Percentiles rank a stretch among this genome's conserved stretches.
Conservation (phyloP, 2,329 filamentous ascomycete species). For the Acrodontium crateriforme region DNA sequence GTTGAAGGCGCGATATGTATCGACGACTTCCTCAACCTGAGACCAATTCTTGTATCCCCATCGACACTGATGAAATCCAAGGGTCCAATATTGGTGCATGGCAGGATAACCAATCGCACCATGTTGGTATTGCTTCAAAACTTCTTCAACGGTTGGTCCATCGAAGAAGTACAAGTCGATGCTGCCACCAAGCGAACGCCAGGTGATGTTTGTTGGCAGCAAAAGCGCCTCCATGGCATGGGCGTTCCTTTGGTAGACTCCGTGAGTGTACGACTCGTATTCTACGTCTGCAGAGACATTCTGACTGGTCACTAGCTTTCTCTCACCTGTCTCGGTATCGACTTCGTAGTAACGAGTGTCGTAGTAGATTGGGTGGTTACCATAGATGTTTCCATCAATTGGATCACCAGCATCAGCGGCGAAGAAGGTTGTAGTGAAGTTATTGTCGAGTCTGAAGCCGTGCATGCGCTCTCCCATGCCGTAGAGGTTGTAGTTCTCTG, state of each 20-base stretch:
- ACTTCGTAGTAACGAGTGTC: conserved; percentile 63
- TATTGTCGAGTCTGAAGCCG: conserved; percentile 56
- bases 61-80: conserved; percentile 13
- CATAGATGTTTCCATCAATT: conserved; percentile 57
- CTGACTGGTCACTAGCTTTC: conserved; percentile 40
- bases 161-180: conserved; percentile 71
- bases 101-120: conserved; percentile 56
- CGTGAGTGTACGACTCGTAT: conserved; percentile 58
- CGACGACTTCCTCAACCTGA: conserved; percentile 42
- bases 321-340: conserved; percentile 28
- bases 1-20: conserved; percentile 37
- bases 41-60: conserved; percentile 35
- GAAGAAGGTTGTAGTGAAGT: conserved; percentile 55
- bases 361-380: conserved; percentile 63
- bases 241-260: conserved; percentile 62
- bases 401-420: conserved; percentile 55
- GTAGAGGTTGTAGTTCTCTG: conserved; percentile 61
- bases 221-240: conserved; percentile 64
- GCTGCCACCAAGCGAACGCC: conserved; percentile 60
- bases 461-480: conserved; percentile 63
- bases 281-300: conserved; percentile 37
- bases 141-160: conserved; percentile 53
- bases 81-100: conserved; percentile 46
- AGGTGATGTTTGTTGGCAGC: conserved; percentile 50
- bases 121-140: conserved; percentile 56